Conservation (phyloP, 2,329 filamentous ascomycete species). For the Ceratocystis colombiana region DNA sequence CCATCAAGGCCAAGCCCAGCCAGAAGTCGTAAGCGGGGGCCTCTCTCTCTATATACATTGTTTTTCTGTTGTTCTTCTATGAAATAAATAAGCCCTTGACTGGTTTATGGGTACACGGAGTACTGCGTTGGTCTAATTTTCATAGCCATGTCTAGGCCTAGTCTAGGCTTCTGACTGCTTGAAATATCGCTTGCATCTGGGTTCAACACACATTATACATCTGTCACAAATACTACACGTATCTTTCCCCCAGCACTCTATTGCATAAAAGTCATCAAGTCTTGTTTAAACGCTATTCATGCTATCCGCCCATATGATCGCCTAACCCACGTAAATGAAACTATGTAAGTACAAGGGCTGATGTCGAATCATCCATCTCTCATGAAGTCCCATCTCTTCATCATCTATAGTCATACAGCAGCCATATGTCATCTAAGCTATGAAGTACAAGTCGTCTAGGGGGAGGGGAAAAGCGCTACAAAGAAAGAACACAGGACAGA, state of each 20-base stretch:
- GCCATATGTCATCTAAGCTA: neutral
- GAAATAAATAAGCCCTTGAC: neutral
- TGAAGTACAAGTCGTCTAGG: neutral
- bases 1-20: conserved; percentile 48
- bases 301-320: neutral
- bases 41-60: neutral
- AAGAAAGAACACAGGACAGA: neutral
- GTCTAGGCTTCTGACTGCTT: neutral
- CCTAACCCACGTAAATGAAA: neutral
- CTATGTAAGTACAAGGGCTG: conserved; percentile 1
- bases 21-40: neutral
- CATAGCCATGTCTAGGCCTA: neutral
- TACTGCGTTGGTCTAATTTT: neutral
- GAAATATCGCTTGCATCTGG: neutral
- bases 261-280: neutral
- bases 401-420: neutral
- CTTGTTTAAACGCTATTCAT: neutral
- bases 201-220: neutral
- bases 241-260: too few relatives aligned
- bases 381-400: neutral
- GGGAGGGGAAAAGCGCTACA: neutral
- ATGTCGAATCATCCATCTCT: neutral
- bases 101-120: neutral
- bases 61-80: neutral
- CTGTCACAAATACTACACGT: too few relatives aligned